Evolutionary conservation across 306 rosid species (phyloP).

Genomic region (Psophocarpus tetragonolobus): DNA sequence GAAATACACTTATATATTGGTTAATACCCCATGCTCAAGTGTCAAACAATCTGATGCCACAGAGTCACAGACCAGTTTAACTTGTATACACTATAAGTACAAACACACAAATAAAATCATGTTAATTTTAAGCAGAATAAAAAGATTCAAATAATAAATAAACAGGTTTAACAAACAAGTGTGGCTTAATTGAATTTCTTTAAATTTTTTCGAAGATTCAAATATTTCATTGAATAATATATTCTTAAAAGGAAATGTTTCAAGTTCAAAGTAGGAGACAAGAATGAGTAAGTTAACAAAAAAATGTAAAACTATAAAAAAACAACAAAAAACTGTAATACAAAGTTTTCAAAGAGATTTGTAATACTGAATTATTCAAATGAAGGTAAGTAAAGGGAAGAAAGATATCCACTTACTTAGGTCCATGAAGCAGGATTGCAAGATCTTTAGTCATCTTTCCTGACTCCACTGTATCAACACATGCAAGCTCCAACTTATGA

Average conservation of each 20-base stretch:
- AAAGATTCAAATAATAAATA: background rate
- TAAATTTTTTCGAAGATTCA: background rate
- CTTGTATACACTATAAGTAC: background rate
- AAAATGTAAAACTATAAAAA: background rate
- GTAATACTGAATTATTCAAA: conserved; percentile 3
- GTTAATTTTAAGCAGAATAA: background rate
- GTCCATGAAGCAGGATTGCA: conserved; percentile 81
- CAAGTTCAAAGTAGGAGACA: conserved; percentile 15
- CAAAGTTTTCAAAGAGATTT: background rate
- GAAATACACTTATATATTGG: background rate
- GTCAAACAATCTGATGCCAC: background rate
- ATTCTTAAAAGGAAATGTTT: background rate
- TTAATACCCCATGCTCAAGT: background rate
- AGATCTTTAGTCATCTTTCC: conserved; percentile 99
- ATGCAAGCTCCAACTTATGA: conserved; percentile 84
- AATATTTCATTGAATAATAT: background rate
- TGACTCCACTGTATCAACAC: conserved; percentile 83
- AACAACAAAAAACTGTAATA: background rate
- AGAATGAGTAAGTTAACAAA: background rate
- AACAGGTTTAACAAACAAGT: background rate
- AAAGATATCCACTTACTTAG: conserved; percentile 63
- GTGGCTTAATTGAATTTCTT: background rate
- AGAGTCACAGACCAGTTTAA: background rate
- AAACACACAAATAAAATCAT: background rate
- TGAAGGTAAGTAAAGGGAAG: background rate